Evolutionary conservation across 768 basidiomycete genomes (phyloP).

Genomic region (Gelatoporia subvermispora): DNA sequence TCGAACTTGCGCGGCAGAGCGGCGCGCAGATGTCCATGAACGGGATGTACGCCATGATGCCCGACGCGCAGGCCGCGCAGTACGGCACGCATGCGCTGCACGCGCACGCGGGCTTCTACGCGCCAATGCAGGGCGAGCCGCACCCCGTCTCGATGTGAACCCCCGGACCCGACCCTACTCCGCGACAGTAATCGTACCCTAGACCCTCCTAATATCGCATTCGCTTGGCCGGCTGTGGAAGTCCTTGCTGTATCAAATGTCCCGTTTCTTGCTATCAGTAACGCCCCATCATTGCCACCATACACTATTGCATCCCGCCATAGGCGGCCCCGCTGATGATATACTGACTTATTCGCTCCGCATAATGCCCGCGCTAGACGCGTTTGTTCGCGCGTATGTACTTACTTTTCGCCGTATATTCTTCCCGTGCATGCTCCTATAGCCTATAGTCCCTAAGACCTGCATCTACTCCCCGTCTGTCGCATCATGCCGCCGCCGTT

Average conservation of each 20-base stretch:
- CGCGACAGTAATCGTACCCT: constrained; percentile 10
- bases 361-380: constrained; percentile 4
- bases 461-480: too few relatives aligned
- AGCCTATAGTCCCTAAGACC: too few relatives aligned
- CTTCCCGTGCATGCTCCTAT: background rate
- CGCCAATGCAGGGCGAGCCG: constrained; percentile 7
- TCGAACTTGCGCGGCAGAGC: constrained; percentile 4
- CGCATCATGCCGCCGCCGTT: too few relatives aligned
- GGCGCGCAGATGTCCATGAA: constrained; percentile 6
- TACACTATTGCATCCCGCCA: background rate
- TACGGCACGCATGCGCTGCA: constrained; percentile 7
- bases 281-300: background rate
- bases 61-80: constrained; percentile 1
- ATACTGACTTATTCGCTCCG: constrained; percentile 1
- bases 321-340: background rate
- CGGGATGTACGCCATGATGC: constrained; percentile 3
- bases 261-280: constrained; percentile 4
- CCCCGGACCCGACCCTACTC: background rate
- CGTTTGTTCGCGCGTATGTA: constrained; percentile 1
- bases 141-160: constrained; percentile 18
- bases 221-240: background rate
- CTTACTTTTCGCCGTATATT: background rate
- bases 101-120: constrained; percentile 1
- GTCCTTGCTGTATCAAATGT: background rate
- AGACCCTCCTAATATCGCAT: constrained; percentile 4